phyloP scores from a whole-genome alignment of 1,284 basidiomycete species.

The Boletus semigastroideus region DNA sequence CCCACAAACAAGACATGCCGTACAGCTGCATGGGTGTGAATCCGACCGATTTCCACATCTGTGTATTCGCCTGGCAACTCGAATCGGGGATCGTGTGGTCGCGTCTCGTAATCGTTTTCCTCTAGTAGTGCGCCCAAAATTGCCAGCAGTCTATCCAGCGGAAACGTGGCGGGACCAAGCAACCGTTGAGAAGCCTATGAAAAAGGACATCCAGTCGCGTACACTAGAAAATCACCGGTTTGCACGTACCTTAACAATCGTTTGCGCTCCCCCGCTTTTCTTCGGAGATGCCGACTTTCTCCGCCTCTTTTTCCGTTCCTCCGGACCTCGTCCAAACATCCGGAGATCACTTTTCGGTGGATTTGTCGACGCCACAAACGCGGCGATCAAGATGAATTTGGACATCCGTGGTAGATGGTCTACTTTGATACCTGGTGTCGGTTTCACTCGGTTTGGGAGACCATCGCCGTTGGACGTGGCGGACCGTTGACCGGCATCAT shows the following conservation, averaged over 20 bases:
- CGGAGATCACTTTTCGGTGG: constrained; percentile 78
- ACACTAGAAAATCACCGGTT: neutral
- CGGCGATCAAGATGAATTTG: constrained; percentile 78
- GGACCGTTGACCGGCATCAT: constrained; percentile 25
- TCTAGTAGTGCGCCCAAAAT: constrained; percentile 82
- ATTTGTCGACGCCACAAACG: constrained; percentile 86
- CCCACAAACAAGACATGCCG: constrained; percentile 16
- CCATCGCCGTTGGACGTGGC: constrained; percentile 8
- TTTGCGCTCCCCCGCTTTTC: constrained; percentile 36
- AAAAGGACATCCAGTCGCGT: neutral
- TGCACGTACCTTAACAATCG: constrained; percentile 48
- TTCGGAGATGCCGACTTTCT: constrained; percentile 45
- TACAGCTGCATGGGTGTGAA: constrained; percentile 60
- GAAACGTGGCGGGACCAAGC: constrained; percentile 79
- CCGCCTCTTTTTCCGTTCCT: constrained; percentile 63
- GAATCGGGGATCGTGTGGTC: constrained; percentile 48
- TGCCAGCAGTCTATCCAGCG: constrained; percentile 80
- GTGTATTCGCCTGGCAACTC: constrained; percentile 59
- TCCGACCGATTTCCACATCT: constrained; percentile 64
- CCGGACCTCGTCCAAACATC: constrained; percentile 74
- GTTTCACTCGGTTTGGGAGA: constrained; percentile 12
- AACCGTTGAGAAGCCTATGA: constrained; percentile 73
- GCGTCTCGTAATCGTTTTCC: constrained; percentile 69
- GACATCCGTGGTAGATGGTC: constrained; percentile 54
- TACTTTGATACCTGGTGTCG: constrained; percentile 18